These are phyloP conservation scores for Parathielavia appendiculata DNA, from an alignment of 495 filamentous ascomycete genomes.

Conservation along the genomic window DNA sequence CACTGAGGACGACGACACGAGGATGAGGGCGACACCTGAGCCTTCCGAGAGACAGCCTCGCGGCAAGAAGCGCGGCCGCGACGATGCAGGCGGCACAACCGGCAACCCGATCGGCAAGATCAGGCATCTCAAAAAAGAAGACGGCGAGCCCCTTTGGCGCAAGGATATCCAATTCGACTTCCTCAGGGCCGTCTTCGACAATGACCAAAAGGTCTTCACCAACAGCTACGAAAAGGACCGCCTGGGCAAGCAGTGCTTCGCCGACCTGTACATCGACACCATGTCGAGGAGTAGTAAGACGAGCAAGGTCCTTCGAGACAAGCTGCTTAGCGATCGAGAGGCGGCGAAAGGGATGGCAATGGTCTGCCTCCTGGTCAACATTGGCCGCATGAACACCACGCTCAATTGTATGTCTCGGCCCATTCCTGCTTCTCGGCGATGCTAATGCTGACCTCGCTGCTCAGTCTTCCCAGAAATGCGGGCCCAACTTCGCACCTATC, in stretches of 20 bases:
- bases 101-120: constrained; percentile 75
- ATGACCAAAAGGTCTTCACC: constrained; percentile 79
- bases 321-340: constrained; percentile 84
- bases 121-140: constrained; percentile 92
- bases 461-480: constrained; percentile 99
- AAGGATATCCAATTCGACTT: constrained; percentile 98
- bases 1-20: constrained; percentile 33
- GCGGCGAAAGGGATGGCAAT: constrained; percentile 97
- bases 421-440: not conserved
- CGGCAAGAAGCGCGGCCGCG: constrained; percentile 33
- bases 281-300: constrained; percentile 99
- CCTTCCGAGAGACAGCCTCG: constrained; percentile 29
- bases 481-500: constrained; percentile 94
- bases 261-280: constrained; percentile 94
- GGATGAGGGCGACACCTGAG: constrained; percentile 33
- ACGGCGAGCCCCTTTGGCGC: constrained; percentile 93
- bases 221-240: constrained; percentile 69
- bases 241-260: constrained; percentile 73
- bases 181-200: constrained; percentile 82
- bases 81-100: constrained; percentile 30
- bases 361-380: constrained; percentile 96
- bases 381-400: constrained; percentile 98
- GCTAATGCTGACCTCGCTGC: constrained; percentile 28
- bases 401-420: constrained; percentile 70
- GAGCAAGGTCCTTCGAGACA: constrained; percentile 95